phyloP scores from a whole-genome alignment of 179 eudicot species.

The Patellifolia procumbens region DNA sequence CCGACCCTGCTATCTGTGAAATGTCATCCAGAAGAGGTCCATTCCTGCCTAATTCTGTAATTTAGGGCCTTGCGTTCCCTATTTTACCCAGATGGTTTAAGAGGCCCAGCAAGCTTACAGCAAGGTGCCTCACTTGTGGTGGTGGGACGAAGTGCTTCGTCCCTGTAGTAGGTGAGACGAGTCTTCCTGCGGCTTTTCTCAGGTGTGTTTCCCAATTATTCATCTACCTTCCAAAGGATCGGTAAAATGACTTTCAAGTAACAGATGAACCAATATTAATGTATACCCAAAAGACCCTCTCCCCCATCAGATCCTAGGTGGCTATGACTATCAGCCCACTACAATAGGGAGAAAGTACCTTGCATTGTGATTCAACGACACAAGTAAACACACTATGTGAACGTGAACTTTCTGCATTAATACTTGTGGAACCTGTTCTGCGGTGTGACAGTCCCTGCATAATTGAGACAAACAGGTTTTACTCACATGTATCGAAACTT shows the following conservation, averaged over 20 bases:
- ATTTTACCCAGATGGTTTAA: background rate
- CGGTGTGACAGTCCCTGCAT: conserved; percentile 85
- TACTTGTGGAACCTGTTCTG: conserved; percentile 84
- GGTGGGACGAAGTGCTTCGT: background rate
- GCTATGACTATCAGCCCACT: background rate
- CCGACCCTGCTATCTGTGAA: background rate
- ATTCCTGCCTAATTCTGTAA: background rate
- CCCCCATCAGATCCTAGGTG: background rate
- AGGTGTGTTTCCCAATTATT: background rate
- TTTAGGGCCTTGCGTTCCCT: background rate
- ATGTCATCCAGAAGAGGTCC: background rate
- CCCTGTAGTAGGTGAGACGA: background rate
- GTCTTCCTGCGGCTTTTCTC: background rate
- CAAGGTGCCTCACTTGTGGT: background rate
- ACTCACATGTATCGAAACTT: background rate
- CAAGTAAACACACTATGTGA: conserved; percentile 98
- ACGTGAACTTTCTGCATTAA: conserved; percentile 97
- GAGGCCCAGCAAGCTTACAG: background rate
- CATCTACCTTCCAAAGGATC: background rate
- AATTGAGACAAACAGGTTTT: conserved; percentile 2
- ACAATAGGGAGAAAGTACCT: conserved; percentile 50
- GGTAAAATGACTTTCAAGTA: background rate
- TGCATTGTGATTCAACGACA: conserved; percentile 90
- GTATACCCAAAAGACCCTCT: background rate
- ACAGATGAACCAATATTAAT: background rate